Evolutionary conservation across 208 protist genomes (phyloP).

Genomic region (Naegleria fowleri): DNA sequence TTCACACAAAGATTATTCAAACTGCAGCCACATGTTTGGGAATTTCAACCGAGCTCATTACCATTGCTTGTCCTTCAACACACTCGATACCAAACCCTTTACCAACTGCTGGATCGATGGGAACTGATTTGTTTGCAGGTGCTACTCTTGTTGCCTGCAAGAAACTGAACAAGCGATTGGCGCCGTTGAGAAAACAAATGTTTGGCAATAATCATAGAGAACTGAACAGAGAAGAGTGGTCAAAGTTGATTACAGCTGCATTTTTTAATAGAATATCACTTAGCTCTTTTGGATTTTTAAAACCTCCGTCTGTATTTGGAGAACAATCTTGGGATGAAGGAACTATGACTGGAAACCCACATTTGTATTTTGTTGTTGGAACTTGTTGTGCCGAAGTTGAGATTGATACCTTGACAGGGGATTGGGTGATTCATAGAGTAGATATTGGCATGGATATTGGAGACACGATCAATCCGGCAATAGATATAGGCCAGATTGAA

Average conservation of each 20-base stretch:
- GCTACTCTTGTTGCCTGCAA: conserved; percentile 32
- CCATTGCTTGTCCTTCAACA: conserved; percentile 49
- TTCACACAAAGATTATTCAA: conserved; percentile 58
- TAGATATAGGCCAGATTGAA: conserved; percentile 72
- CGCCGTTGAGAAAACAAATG: conserved; percentile 2
- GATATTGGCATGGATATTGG: conserved; percentile 64
- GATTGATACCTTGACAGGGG: conserved; percentile 62
- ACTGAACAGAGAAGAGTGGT: background rate
- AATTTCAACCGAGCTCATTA: conserved; percentile 41
- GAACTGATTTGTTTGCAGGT: background rate
- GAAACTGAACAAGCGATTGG: conserved; percentile 30
- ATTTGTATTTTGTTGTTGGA: conserved; percentile 62
- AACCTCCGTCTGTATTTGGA: conserved; percentile 4
- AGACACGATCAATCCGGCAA: conserved; percentile 52
- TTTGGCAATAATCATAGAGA: too few relatives aligned
- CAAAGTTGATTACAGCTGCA: conserved; percentile 39
- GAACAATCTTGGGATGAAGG: background rate
- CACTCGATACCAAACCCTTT: conserved; percentile 57
- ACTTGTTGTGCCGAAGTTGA: conserved; percentile 54
- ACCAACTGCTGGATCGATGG: conserved; percentile 39
- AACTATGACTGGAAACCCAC: conserved; percentile 43
- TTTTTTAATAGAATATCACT: conserved; percentile 51
- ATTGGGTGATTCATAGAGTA: conserved; percentile 36
- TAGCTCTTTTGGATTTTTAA: conserved; percentile 58
- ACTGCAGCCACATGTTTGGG: conserved; percentile 50